Conservation (phyloP, 768 basidiomycete species). For the Tricholoma flavovirens region DNA sequence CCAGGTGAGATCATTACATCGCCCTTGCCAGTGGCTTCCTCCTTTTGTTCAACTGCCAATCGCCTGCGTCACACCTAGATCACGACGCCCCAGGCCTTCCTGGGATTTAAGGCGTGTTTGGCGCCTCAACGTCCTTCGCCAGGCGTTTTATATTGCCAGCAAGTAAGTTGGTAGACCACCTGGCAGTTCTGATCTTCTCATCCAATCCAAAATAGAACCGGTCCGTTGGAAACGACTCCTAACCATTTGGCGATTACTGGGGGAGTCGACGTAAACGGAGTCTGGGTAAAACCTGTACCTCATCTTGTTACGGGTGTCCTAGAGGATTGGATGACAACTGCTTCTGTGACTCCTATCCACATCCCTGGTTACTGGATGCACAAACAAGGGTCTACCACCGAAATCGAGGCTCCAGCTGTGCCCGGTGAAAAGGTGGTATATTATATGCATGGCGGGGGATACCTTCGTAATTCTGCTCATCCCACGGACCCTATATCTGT, state of each 20-base stretch:
- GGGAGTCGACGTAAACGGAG: constrained; percentile 29
- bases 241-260: constrained; percentile 36
- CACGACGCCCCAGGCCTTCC: constrained; percentile 37
- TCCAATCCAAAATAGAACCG: constrained; percentile 23
- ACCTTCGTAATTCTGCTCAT: constrained; percentile 34
- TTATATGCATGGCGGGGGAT: constrained; percentile 61
- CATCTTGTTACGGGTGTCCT: constrained; percentile 41
- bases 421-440: constrained; percentile 55
- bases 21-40: not conserved
- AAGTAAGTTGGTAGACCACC: constrained; percentile 21
- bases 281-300: constrained; percentile 43
- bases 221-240: constrained; percentile 26
- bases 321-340: constrained; percentile 31
- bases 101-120: constrained; percentile 41
- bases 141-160: constrained; percentile 15
- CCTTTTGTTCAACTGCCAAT: not conserved
- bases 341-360: constrained; percentile 34
- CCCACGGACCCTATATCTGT: no score
- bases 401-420: constrained; percentile 31
- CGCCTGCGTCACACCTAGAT: constrained; percentile 18
- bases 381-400: constrained; percentile 31
- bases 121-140: constrained; percentile 29
- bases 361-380: constrained; percentile 57
- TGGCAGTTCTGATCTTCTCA: no score
- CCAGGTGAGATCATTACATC: constrained; percentile 30